phyloP scores from a whole-genome alignment of 805 yeast genomes.

The Nakazawaea wyomingensis region DNA sequence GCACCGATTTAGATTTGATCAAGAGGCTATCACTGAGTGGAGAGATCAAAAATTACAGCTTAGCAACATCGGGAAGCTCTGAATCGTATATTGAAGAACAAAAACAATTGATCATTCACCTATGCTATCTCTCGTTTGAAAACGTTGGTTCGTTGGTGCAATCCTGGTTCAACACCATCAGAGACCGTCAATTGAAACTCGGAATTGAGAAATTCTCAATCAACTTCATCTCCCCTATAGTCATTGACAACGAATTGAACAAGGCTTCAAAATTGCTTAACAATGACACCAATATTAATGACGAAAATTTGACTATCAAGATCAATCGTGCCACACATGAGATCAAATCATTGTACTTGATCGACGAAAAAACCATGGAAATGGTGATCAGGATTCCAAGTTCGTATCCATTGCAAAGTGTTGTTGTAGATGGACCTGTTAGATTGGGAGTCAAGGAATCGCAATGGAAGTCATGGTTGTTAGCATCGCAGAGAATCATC shows the following conservation, averaged over 20 bases:
- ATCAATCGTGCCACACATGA: slow-evolving; percentile 60
- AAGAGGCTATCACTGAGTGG: slow-evolving; percentile 1
- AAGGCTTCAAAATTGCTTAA: slow-evolving; percentile 39
- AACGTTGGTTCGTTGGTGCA: slow-evolving; percentile 54
- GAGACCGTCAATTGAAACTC: slow-evolving; percentile 59
- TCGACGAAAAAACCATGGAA: slow-evolving; percentile 86
- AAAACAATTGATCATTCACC: slow-evolving; percentile 38
- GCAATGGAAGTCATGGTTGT: slow-evolving; percentile 92
- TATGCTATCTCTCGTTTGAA: slow-evolving; percentile 45
- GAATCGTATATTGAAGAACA: slow-evolving; percentile 31
- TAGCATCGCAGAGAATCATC: slow-evolving; percentile 82
- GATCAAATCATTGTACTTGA: slow-evolving; percentile 64
- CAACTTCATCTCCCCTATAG: slow-evolving; percentile 55
- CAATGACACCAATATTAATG: slow-evolving; percentile 21
- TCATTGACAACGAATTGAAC: slow-evolving; percentile 54
- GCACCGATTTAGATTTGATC: slow-evolving; percentile 13
- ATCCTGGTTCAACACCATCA: slow-evolving; percentile 65
- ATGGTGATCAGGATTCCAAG: slow-evolving; percentile 69
- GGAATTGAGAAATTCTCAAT: slow-evolving; percentile 60
- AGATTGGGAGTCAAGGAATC: slow-evolving; percentile 86
- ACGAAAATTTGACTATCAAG: slow-evolving; percentile 50
- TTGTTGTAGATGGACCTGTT: slow-evolving; percentile 70
- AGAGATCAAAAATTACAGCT: slow-evolving; percentile 16
- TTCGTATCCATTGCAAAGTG: slow-evolving; percentile 72
- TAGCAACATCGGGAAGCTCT: slow-evolving; percentile 14